Base-by-base conservation (phyloP, 1,284 basidiomycete genomes). In the Anthracocystis panici-leucophaei region DNA sequence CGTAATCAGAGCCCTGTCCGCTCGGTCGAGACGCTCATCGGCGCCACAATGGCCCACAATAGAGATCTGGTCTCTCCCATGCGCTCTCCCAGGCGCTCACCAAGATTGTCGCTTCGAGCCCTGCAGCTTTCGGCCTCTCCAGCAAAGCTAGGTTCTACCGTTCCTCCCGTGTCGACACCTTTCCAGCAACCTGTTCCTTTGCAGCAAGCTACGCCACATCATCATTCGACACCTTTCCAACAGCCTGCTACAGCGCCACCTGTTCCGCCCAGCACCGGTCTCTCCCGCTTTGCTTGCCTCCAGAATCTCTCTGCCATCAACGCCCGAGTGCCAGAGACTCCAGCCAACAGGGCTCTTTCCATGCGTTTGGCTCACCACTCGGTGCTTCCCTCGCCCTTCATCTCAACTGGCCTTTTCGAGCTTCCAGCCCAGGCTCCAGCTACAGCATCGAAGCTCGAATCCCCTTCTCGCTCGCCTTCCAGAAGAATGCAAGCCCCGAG, bases 11-110 rank as follows among this genome's bases (percentile, higher is more conserved):
- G 71, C 31, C 65, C 71, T 2, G 50, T 74, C 16, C 61, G 71
- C 23, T 65, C 65, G 2, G 55, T 74, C 56, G 71, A 74, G 46
- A 55, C 71, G 23, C 65, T 74, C 40, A 69, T 74, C 51, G 65
- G 56, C 9, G 71, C 62, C 4, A 59, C 71, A 2, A 56, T 65
- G 65, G 53, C 58, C 14, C 62, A 68, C 9, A 65, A 69, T 51
- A 51, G 41, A 10, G 61, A 74, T 11, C 27, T 61, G 1, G 25
- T 20, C 33, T 74, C 71, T 31, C 71, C 71, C 16, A 53, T 52
- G 45, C 65, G 65, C 45, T 69, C 71, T 14, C 65, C 71, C 0
- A 51, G 71, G 40, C 65, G 71, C 29, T 74, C 71, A 0, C 71
- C 71, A 1, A 56, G 65, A 29, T 44, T 74, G 23, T 74, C 71